Evolutionary conservation across 2,329 filamentous ascomycete genomes (phyloP).

Genomic region (Macrophomina pseudophaseolina): DNA sequence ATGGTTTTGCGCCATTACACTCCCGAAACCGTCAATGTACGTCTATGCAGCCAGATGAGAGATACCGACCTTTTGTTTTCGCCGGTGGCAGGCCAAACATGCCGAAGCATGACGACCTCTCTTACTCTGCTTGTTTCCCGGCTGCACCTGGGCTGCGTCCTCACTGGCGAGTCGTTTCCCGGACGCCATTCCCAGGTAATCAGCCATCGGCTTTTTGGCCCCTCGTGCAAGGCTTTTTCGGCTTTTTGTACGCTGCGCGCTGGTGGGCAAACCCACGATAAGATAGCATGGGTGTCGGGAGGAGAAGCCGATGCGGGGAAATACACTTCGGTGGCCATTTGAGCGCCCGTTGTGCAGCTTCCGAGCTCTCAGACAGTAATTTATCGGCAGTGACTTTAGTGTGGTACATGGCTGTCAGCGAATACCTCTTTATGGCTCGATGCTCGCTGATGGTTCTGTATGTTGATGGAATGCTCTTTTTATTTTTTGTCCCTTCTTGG

Average conservation of each 20-base stretch:
- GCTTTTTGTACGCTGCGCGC: background rate
- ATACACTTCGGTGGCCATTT: background rate
- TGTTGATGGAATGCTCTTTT: too few species aligned
- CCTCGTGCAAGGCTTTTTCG: background rate
- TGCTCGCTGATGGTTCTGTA: too few species aligned
- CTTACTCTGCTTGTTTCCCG: conserved; percentile 29
- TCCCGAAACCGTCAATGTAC: background rate
- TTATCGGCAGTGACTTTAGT: too few species aligned
- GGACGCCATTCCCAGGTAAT: background rate
- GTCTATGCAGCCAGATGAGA: background rate
- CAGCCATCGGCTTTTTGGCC: background rate
- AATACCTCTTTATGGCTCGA: too few species aligned
- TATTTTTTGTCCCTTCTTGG: too few species aligned
- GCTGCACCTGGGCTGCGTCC: background rate
- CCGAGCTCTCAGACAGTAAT: too few species aligned
- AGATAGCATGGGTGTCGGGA: background rate
- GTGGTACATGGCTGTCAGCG: too few species aligned
- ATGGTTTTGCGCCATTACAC: conserved; percentile 32
- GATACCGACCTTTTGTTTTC: conserved; percentile 31
- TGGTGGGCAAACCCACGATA: background rate
- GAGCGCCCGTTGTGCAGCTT: background rate
- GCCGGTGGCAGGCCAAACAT: conserved; percentile 30
- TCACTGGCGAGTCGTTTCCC: background rate
- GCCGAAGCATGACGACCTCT: conserved; percentile 31
- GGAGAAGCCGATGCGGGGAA: conserved; percentile 5